These are phyloP conservation scores for Debaryomycetaceae sp. DNA, from an alignment of 1,139 yeast species.

Conservation along the genomic window DNA sequence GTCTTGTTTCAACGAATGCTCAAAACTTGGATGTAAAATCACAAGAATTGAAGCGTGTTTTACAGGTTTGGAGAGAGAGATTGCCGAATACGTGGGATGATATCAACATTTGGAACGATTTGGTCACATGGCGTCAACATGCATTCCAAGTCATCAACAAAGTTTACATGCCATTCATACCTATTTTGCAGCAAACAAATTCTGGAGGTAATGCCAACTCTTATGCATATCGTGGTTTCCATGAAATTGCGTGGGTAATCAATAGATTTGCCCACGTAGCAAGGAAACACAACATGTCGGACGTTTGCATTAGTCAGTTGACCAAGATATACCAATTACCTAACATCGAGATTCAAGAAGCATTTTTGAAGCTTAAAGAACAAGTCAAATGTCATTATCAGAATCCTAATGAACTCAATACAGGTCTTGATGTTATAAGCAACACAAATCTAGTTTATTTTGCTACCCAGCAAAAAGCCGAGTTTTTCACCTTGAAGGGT, in stretches of 20 bases:
- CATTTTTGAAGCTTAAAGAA: slow-evolving; percentile 89
- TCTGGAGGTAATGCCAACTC: slow-evolving; percentile 77
- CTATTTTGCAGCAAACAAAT: slow-evolving; percentile 74
- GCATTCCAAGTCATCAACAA: slow-evolving; percentile 96
- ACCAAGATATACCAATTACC: slow-evolving; percentile 95
- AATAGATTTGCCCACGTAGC: slow-evolving; percentile 98
- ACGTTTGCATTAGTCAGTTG: slow-evolving; percentile 89
- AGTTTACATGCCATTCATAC: slow-evolving; percentile 89
- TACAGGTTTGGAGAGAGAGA: slow-evolving; percentile 98
- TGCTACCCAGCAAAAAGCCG: slow-evolving; percentile 97
- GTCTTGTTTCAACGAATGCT: slow-evolving; percentile 85
- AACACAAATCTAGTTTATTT: slow-evolving; percentile 94
- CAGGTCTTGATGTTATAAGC: slow-evolving; percentile 94
- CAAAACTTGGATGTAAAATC: slow-evolving; percentile 87
- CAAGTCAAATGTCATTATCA: slow-evolving; percentile 98
- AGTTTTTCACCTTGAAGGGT: slow-evolving; percentile 93
- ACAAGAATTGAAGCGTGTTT: slow-evolving; percentile 87
- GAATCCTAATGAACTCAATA: slow-evolving; percentile 77
- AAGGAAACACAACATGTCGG: slow-evolving; percentile 93
- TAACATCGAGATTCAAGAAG: slow-evolving; percentile 97
- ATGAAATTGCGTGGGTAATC: slow-evolving; percentile 98
- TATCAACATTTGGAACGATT: slow-evolving; percentile 94
- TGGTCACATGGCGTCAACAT: slow-evolving; percentile 98
- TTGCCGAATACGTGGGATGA: slow-evolving; percentile 97
- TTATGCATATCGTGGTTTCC: slow-evolving; percentile 95